phyloP scores from a whole-genome alignment of 1,284 basidiomycete species.

The Chalciporus piperatoides region DNA sequence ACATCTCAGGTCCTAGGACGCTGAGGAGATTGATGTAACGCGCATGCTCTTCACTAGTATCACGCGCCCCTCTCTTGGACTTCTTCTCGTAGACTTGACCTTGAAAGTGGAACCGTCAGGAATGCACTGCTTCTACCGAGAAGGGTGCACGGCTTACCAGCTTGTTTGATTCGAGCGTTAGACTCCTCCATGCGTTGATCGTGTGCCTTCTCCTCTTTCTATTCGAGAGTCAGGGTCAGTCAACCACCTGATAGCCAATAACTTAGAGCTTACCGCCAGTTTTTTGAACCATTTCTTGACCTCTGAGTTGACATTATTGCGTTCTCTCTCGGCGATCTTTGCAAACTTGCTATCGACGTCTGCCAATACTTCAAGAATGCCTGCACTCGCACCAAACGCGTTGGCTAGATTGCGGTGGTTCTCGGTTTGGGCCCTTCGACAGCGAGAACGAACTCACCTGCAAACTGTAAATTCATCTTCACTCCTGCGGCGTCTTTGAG shows the following conservation, averaged over 20 bases:
- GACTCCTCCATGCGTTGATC: conserved; percentile 65
- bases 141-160: conserved; percentile 42
- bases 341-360: conserved; percentile 71
- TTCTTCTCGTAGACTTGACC: conserved; percentile 74
- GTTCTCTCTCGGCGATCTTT: conserved; percentile 72
- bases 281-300: conserved; percentile 84
- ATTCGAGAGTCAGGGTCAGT: conserved; percentile 8
- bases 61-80: conserved; percentile 65
- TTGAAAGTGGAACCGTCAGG: conserved; percentile 26
- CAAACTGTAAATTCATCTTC: conserved; percentile 58
- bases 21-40: conserved; percentile 72
- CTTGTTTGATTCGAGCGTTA: conserved; percentile 74
- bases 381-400: conserved; percentile 58
- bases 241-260: not conserved
- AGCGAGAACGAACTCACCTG: conserved; percentile 44
- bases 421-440: not conserved
- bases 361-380: conserved; percentile 61
- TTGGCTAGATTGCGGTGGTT: conserved; percentile 45
- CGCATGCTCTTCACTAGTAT: conserved; percentile 68
- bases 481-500: conserved; percentile 58
- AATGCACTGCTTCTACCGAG: not conserved
- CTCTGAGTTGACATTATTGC: conserved; percentile 57
- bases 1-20: conserved; percentile 71
- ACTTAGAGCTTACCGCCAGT: conserved; percentile 49
- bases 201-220: conserved; percentile 78